These are phyloP conservation scores for Rutstroemia sp. DNA, from an alignment of 2,329 filamentous ascomycete genomes.

Conservation along the genomic window DNA sequence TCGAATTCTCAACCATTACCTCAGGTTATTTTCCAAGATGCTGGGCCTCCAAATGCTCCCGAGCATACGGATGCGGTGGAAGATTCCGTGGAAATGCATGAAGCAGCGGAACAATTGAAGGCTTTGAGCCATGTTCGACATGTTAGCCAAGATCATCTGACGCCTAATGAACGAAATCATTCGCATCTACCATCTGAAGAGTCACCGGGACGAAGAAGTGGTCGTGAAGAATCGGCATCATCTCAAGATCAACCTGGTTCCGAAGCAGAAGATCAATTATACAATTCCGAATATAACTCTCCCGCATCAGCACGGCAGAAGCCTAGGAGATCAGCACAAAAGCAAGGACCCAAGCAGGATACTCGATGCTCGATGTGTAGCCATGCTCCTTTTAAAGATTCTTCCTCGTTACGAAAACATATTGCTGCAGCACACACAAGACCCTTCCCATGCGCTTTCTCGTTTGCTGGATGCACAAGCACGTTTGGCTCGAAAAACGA, in stretches of 20 bases:
- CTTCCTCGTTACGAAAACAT: conserved; percentile 58
- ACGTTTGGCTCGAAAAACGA: conserved; percentile 92
- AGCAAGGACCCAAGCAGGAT: conserved; percentile 46
- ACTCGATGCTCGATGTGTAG: conserved; percentile 54
- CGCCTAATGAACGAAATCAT: conserved; percentile 25
- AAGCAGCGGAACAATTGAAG: conserved; percentile 60
- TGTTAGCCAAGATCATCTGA: conserved; percentile 38
- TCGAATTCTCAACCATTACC: conserved; percentile 20
- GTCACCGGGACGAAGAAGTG: conserved; percentile 27
- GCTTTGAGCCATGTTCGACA: conserved; percentile 57
- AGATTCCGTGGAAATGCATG: conserved; percentile 62
- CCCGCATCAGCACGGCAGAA: conserved; percentile 27
- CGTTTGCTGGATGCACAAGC: conserved; percentile 73
- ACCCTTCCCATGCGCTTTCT: conserved; percentile 80
- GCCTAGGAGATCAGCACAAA: conserved; percentile 28
- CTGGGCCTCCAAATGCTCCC: conserved; percentile 18
- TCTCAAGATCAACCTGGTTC: conserved; percentile 35
- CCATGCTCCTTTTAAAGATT: conserved; percentile 60
- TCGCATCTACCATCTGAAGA: conserved; percentile 28
- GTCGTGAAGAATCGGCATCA: conserved; percentile 36
- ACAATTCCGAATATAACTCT: conserved; percentile 30
- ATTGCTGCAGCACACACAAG: conserved; percentile 62
- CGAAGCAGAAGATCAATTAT: conserved; percentile 34
- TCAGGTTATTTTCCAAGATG: conserved; percentile 24
- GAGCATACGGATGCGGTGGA: conserved; percentile 44